Base-by-base conservation (phyloP, 2,329 filamentous ascomycete genomes). In the Neopestalotiopsis clavispora region DNA sequence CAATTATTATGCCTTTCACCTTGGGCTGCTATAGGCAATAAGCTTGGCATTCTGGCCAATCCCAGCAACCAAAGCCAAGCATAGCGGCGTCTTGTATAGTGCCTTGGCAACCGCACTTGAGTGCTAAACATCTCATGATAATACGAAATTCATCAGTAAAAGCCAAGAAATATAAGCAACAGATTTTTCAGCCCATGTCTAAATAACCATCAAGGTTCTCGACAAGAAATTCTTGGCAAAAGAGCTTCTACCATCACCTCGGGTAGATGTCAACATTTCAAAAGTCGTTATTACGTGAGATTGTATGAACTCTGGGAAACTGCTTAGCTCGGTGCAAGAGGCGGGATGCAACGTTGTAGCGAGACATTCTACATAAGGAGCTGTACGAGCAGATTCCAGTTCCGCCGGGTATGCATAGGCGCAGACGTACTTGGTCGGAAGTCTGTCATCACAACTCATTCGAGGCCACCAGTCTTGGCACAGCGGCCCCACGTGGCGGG, bases 51-150 rank as follows among this genome's bases (percentile, higher is more conserved):
- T 14, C 42, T 49, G 42, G 42, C 42, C 13, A 49, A 28, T 23
- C 56, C 56, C 56, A 58, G 56, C n/a, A 32, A 14, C 59, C 30
- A 4, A 12, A 10, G 52, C 28, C 52, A 58, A 58, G 52, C 13
- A 40, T 17, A n/a, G 9, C 14, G 65, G n/a, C 57, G 14, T 13
- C 28, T 40, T 58, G 52, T 59, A 59, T 58, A 66, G 65, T 66
- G 65, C 65, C 65, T 66, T 66, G 65, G 65, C 52, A 30, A 40
- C 13, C 5, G 9, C 57, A 59, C 23, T 52, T 13, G 45, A 42
- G 23, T 14, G 52, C 30, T 42, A 64, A 64, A 38, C 30, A 40
- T 10, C 17, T 40, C 40, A 23, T 42, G 34, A 38, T 38, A 10
- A 38, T 42, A 32, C 28, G 23, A 17, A 52, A n/a, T 20, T 1